A percentile compares a stretch with the other conserved stretches of the same genome.
phyloP scores from a whole-genome alignment of 495 filamentous ascomycete species.

The Staphylotrichum tortipilum region DNA sequence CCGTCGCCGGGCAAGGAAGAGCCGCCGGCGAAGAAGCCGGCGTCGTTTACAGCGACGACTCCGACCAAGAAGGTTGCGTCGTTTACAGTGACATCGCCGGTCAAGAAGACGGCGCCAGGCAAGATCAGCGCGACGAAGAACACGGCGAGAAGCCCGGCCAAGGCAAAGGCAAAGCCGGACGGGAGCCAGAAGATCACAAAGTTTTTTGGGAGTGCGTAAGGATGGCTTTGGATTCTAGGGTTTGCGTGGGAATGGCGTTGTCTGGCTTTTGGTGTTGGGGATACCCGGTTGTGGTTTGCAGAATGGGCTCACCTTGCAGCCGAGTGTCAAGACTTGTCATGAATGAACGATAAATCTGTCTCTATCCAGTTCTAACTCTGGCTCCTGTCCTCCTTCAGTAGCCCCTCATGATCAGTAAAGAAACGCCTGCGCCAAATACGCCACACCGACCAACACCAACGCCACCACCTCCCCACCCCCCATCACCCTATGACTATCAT shows the following conservation, averaged over 20 bases:
- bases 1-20: constrained; percentile 30
- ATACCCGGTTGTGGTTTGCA: neutral
- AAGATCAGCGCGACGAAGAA: constrained; percentile 43
- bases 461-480: neutral
- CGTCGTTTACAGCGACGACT: constrained; percentile 23
- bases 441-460: neutral
- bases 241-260: neutral
- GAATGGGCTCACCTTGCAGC: neutral
- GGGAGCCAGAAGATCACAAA: constrained; percentile 76
- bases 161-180: constrained; percentile 40
- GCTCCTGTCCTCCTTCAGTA: no score
- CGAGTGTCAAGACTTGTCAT: no score
- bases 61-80: constrained; percentile 35
- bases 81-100: constrained; percentile 19
- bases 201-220: constrained; percentile 57
- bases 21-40: constrained; percentile 37
- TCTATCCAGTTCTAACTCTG: no score
- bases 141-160: constrained; percentile 28
- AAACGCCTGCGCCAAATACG: constrained; percentile 4
- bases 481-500: neutral
- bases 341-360: no score
- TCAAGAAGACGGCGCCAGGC: constrained; percentile 7
- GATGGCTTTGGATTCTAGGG: no score
- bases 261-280: neutral
- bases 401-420: neutral